Conservation (phyloP, 495 filamentous ascomycete species). For the Glutinoglossum americanum region DNA sequence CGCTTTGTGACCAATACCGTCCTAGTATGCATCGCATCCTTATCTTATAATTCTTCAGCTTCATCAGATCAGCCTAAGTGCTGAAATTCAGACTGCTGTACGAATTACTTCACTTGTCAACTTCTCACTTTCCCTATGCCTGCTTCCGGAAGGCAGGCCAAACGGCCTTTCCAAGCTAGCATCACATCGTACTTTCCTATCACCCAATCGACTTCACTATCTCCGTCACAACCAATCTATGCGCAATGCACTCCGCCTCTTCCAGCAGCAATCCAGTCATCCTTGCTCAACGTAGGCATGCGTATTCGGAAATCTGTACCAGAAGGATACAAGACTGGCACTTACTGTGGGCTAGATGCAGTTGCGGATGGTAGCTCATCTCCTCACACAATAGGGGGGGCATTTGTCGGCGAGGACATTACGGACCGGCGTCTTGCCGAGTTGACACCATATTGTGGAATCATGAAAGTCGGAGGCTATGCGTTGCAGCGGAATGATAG, state of each 20-base stretch:
- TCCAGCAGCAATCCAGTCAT: conserved; percentile 44
- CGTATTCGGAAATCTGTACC: conserved; percentile 76
- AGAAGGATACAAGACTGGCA: conserved; percentile 72
- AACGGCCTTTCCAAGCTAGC: conserved; percentile 23
- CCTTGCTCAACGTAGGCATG: conserved; percentile 76
- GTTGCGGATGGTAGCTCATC: conserved; percentile 3
- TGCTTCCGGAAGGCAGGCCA: conserved; percentile 8
- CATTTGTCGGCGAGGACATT: background rate
- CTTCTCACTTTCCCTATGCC: background rate
- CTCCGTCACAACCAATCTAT: conserved; percentile 11
- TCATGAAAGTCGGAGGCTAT: conserved; percentile 39
- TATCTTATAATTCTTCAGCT: too few species aligned
- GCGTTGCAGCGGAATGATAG: conserved; percentile 20
- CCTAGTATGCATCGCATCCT: too few species aligned
- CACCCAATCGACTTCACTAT: conserved; percentile 3
- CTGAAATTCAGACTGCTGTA: background rate
- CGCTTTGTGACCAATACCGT: too few species aligned
- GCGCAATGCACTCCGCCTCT: conserved; percentile 27
- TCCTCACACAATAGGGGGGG: background rate
- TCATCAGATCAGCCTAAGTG: too few species aligned
- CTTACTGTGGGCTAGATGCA: conserved; percentile 2
- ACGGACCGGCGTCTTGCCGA: conserved; percentile 21
- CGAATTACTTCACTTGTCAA: background rate
- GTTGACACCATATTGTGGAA: conserved; percentile 55
- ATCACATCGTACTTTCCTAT: conserved; percentile 20